Evolutionary conservation across 2,329 filamentous ascomycete species (phyloP), one percentile per base, ranked within the genome.

Genomic region (Zasmidium angulare): DNA sequence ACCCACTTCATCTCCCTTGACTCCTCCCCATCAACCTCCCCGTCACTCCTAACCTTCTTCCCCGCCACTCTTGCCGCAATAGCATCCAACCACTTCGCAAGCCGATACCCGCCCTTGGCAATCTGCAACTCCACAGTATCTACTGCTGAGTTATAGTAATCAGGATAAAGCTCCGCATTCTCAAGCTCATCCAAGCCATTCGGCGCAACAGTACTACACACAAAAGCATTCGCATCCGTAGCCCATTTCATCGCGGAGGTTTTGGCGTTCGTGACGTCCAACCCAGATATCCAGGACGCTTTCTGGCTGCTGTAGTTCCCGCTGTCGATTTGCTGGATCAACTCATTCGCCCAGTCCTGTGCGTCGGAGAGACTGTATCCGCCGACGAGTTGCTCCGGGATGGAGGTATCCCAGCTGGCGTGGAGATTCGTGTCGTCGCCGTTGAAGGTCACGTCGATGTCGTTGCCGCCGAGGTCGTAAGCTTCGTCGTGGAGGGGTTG

Each of bases 401-500:
- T 79, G 20, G 73, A 70, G 1, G 75, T 76, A 58, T 80, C 78
- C 78, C 78, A 79, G 47, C 75, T 73, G 46, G 72, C 68, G 61
- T 80, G 77, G 6, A 80, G 71, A 55, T 80, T 79, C 9, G 76
- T 79, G 0, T 63, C 65, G 7, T 62, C 61, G 29, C 73, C 74
- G 53, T 75, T 69, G 66, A 79, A 81, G 0, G 73, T 77, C 19
- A 79, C 77, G 50, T 76, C 71, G 61, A 80, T 76, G 2, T 66
- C 69, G 65, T 80, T 80, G 31, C 77, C 78, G 50, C 78, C 78
- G 6, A 76, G 62, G 6, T 74, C 76, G 14, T 76, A 68, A 46
- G 73, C 76, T 68, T 85, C 82, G 12, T 80, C 79, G 65, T 85
- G 83, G 51, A 96, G 77, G 0, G 89, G 89, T 69, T 92, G 91